phyloP scores from a whole-genome alignment of 768 basidiomycete genomes.

The Cubamyces sp. region DNA sequence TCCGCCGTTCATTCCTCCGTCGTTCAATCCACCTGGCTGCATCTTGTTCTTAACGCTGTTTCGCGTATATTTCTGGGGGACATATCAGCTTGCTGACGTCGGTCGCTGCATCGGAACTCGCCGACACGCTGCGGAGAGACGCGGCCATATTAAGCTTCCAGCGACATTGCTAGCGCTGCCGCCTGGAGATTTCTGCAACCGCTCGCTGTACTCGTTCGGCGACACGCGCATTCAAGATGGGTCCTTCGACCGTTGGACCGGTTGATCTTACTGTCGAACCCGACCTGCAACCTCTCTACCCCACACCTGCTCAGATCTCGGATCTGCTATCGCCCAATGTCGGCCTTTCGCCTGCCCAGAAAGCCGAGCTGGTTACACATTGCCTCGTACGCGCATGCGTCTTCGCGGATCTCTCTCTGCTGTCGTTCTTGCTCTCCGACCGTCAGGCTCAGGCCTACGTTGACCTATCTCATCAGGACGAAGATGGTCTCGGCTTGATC shows the following conservation, averaged over 20 bases:
- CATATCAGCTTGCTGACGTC: not conserved
- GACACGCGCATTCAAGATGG: conserved; percentile 33
- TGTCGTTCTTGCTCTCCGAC: conserved; percentile 75
- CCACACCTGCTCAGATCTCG: conserved; percentile 63
- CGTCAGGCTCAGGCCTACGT: conserved; percentile 65
- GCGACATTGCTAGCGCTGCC: not conserved
- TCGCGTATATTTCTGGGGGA: not conserved
- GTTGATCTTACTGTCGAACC: conserved; percentile 74
- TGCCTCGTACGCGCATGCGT: conserved; percentile 75
- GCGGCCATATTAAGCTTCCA: conserved; percentile 4
- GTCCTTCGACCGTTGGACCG: conserved; percentile 36
- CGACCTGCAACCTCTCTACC: conserved; percentile 80
- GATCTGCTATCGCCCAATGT: conserved; percentile 67
- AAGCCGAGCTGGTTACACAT: conserved; percentile 71
- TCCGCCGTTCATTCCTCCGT: conserved; percentile 2
- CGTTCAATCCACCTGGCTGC: not conserved
- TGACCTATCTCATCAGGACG: conserved; percentile 75
- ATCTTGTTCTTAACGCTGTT: not conserved
- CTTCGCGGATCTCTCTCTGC: conserved; percentile 74
- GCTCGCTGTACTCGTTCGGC: conserved; percentile 2
- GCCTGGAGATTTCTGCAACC: conserved; percentile 11
- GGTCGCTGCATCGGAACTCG: conserved; percentile 5
- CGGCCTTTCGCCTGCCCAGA: conserved; percentile 69
- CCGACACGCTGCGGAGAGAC: not conserved
- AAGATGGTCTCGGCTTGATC: conserved; percentile 84